These are phyloP conservation scores for Trichomonas tenax DNA, from an alignment of 208 protist species.

Conservation along the genomic window DNA sequence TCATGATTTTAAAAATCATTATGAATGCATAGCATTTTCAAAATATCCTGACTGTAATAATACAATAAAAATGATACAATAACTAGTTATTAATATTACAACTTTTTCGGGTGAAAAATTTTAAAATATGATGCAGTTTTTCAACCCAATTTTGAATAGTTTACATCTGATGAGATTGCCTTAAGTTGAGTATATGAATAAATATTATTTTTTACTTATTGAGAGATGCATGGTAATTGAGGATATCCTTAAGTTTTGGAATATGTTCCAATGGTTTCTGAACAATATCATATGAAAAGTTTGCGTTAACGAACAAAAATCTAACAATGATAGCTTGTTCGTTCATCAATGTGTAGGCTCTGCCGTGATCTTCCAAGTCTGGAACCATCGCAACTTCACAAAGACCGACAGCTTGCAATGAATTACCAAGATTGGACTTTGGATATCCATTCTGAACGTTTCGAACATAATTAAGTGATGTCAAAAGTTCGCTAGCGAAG, in stretches of 20 bases:
- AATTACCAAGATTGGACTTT: background rate
- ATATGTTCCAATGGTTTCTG: background rate
- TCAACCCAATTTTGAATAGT: too few species aligned
- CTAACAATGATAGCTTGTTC: background rate
- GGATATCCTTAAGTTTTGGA: background rate
- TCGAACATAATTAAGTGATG: background rate
- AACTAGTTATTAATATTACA: too few species aligned
- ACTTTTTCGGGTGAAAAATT: too few species aligned
- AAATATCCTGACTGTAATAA: too few species aligned
- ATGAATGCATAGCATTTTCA: too few species aligned
- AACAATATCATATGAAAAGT: background rate
- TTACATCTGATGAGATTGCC: too few species aligned
- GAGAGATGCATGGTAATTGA: background rate
- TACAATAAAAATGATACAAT: too few species aligned
- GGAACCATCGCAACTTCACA: background rate
- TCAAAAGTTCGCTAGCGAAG: background rate
- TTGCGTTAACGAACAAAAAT: background rate
- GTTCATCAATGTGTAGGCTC: background rate
- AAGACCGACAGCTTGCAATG: background rate
- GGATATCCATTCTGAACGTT: background rate
- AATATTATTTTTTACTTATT: background rate
- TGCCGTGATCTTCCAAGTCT: background rate
- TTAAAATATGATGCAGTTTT: too few species aligned
- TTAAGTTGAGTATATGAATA: too few species aligned
- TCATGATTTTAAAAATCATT: too few species aligned